Base-by-base conservation (phyloP, 306 rosid species). In the Trifolium dubium region DNA sequence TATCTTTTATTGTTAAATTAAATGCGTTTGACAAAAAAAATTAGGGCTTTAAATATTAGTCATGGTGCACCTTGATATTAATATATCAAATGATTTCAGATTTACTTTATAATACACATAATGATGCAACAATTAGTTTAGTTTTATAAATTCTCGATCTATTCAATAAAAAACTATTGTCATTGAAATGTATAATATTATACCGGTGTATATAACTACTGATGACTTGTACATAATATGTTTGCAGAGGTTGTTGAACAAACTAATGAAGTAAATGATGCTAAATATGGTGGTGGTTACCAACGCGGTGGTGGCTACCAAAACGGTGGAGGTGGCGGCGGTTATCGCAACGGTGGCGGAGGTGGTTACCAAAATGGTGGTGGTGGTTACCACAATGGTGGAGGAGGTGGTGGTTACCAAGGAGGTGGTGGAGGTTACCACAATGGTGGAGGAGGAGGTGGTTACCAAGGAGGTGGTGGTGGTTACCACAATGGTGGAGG, bases 391-490 rank as follows among this genome's bases (percentile, higher is more conserved):
- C 17, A 51, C 10, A 9, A 29, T 1, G 72, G 82, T 1, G 74
- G 74, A 0, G 80, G 23, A 23, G 23, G 67, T 2, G 41, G 17
- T 4, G 15, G 53, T 14, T 14, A 71, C 0, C 35, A 32, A 9
- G 23, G 23, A 23, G 23, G 23, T 8, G 72, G 82, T 2, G 80
- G 67, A 0, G 59, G 71, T 0, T 63, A 63, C 0, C 41, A 2
- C 8, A 43, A 75, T 37, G 64, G 55, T 0, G 76, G 61, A 69
- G 73, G 23, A 23, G 23, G 66, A 1, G 50, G 14, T 10, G 13
- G 50, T 12, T 12, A 70, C 0, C 23, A 23, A 23, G 23, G 23
- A 23, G 23, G 23, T 8, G 72, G 82, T 2, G 80, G 67, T 0
- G 59, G 71, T 0, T 63, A 63, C 0, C 41, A 2, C 8, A 2